These are phyloP conservation scores for Malassezia sp. DNA, from an alignment of 1,284 basidiomycete species.

Conservation along the genomic window DNA sequence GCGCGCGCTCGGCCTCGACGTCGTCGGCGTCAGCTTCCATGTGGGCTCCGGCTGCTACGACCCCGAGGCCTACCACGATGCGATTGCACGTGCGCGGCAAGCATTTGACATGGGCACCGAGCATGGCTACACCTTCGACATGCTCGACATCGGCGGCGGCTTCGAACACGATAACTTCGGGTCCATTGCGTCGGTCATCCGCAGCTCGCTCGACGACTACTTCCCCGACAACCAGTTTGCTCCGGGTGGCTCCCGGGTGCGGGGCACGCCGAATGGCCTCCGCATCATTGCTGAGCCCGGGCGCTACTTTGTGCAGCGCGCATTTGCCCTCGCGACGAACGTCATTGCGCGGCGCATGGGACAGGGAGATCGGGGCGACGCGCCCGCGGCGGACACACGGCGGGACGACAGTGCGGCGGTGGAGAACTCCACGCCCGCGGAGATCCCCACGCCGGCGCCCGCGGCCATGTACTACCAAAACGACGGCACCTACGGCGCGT, in stretches of 20 bases:
- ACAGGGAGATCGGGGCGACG: slow-evolving; percentile 19
- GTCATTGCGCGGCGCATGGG: slow-evolving; percentile 65
- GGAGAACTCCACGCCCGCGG: slow-evolving; percentile 13
- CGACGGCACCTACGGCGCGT: slow-evolving; percentile 65
- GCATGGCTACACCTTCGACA: slow-evolving; percentile 67
- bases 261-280: slow-evolving; percentile 53
- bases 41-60: slow-evolving; percentile 96
- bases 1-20: slow-evolving; percentile 65
- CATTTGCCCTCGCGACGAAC: slow-evolving; percentile 84
- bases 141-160: slow-evolving; percentile 89
- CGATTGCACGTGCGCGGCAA: slow-evolving; percentile 66
- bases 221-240: slow-evolving; percentile 60
- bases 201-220: slow-evolving; percentile 61
- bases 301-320: slow-evolving; percentile 80
- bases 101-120: slow-evolving; percentile 80
- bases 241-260: slow-evolving; percentile 32
- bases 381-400: slow-evolving; percentile 6
- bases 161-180: slow-evolving; percentile 87
- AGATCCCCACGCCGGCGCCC: too few species aligned
- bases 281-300: slow-evolving; percentile 93
- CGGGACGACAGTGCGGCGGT: too few species aligned
- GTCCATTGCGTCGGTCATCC: slow-evolving; percentile 63
- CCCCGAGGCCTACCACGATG: slow-evolving; percentile 76
- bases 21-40: slow-evolving; percentile 94
- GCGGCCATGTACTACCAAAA: slow-evolving; percentile 47